Base-by-base conservation (phyloP, 257 asterid species). In the Rehmannia glutinosa region DNA sequence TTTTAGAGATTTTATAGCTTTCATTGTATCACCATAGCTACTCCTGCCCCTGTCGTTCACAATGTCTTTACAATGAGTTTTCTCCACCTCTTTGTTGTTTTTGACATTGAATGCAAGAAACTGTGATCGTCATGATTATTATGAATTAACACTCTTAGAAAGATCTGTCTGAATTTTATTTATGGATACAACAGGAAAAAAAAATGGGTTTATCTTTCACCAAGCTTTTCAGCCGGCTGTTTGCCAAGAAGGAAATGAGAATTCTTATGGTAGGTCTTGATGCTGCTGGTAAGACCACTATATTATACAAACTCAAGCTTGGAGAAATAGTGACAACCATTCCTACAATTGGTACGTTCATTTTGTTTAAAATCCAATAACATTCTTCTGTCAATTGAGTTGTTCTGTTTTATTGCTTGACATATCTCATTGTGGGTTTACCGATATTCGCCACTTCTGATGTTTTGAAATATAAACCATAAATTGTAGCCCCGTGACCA, bases 191-290 rank as follows among this genome's bases (percentile, higher is more conserved):
- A 59, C 71, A 77, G 74, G 53, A 23, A 8, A 52, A 52, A n/a
- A 55, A 68, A 49, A 73, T 77, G 78, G 76, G 82, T 12, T 30
- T 77, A 59, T 77, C 78, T 47, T 77, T 77, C 75, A 77, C 78
- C 73, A 73, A 77, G 65, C 67, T 77, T 38, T 77, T 77, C 65
- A 73, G 76, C 67, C 69, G 73, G 17, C 72, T 77, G 32, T 73
- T 77, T 41, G 82, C 78, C 59, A 77, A 77, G 75, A 73, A 36
- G 58, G 82, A 73, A 43, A 77, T 77, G 78, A 61, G 73, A 21
- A 77, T 77, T 62, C 76, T 72, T 25, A 72, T 77, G 76, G 78
- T 77, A 46, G 78, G 82, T 77, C 82, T 77, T 36, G 82, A 73
- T 73, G 78, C 75, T 38, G 75, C 78, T 63, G 82, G 82, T 72